Percentiles rank a stretch among this genome's conserved stretches.
These are phyloP conservation scores for Haplosporangium gracile DNA, from an alignment of 192 early-diverging fungal species.

Conservation along the genomic window DNA sequence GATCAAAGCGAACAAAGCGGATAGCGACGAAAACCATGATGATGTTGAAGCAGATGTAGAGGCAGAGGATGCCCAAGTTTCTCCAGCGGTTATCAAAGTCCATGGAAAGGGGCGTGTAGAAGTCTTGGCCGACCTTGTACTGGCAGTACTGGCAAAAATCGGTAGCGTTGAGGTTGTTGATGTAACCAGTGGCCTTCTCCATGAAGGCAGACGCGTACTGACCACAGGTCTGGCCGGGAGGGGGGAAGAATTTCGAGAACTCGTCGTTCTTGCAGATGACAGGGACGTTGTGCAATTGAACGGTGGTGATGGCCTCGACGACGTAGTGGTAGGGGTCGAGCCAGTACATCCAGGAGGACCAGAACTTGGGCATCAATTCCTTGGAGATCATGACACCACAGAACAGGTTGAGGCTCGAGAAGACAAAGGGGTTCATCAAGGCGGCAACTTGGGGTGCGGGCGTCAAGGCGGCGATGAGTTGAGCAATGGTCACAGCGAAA, in stretches of 20 bases:
- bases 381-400: slow-evolving; percentile 77
- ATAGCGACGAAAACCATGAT: slow-evolving; percentile 54
- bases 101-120: slow-evolving; percentile 64
- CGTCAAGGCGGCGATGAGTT: slow-evolving; percentile 76
- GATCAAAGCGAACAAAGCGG: slow-evolving; percentile 45
- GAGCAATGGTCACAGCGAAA: slow-evolving; percentile 79
- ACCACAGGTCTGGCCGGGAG: slow-evolving; percentile 71
- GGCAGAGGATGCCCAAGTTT: slow-evolving; percentile 75
- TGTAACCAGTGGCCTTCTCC: slow-evolving; percentile 68
- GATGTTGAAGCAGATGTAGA: slow-evolving; percentile 69
- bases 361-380: slow-evolving; percentile 75
- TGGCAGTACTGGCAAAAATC: slow-evolving; percentile 75
- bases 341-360: slow-evolving; percentile 80
- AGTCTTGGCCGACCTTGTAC: slow-evolving; percentile 70
- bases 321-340: slow-evolving; percentile 77
- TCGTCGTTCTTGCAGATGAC: slow-evolving; percentile 66
- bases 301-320: slow-evolving; percentile 70
- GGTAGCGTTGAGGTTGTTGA: slow-evolving; percentile 66
- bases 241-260: slow-evolving; percentile 67
- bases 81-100: slow-evolving; percentile 71
- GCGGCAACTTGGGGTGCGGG: slow-evolving; percentile 71
- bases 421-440: slow-evolving; percentile 78
- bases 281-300: slow-evolving; percentile 65
- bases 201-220: slow-evolving; percentile 70
- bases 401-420: slow-evolving; percentile 78